These are phyloP conservation scores for Teratosphaeria pseudoeucalypti DNA, from an alignment of 2,329 filamentous ascomycete species.

Conservation along the genomic window DNA sequence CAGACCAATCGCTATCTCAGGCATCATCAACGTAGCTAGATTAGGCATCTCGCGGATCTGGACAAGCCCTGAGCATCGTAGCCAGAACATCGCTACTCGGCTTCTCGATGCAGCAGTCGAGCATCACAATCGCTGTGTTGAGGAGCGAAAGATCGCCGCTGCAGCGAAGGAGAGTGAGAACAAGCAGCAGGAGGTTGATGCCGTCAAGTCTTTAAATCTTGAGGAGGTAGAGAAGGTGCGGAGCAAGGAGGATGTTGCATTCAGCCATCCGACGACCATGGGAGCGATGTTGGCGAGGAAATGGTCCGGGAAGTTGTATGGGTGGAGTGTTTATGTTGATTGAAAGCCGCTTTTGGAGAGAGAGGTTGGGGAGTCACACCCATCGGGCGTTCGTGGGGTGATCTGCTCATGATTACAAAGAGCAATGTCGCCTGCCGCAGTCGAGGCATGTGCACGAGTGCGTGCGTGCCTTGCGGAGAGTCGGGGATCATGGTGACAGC, in stretches of 20 bases:
- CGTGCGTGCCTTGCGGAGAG: too few species aligned
- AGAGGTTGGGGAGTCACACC: not conserved
- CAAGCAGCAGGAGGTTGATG: not conserved
- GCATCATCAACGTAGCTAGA: conserved; percentile 30
- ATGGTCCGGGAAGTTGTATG: conserved; percentile 45
- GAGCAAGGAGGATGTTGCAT: conserved; percentile 46
- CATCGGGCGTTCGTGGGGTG: too few species aligned
- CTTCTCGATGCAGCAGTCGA: conserved; percentile 38
- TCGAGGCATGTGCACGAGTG: too few species aligned
- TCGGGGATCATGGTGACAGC: too few species aligned
- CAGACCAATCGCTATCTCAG: conserved; percentile 15
- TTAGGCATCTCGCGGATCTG: conserved; percentile 57
- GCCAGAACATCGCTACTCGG: conserved; percentile 47
- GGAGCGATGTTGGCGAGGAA: conserved; percentile 47
- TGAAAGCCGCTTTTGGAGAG: not conserved
- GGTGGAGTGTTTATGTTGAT: conserved; percentile 45
- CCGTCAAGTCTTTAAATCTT: not conserved
- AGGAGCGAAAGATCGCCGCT: not conserved
- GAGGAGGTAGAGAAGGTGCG: conserved; percentile 27
- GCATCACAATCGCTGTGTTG: conserved; percentile 9
- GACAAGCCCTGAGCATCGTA: conserved; percentile 47
- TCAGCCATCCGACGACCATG: conserved; percentile 56
- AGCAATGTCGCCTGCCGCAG: too few species aligned
- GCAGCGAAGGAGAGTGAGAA: not conserved
- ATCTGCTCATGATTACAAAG: too few species aligned